These are phyloP conservation scores for Exophiala calicioides DNA, from an alignment of 2,329 filamentous ascomycete species.

Conservation along the genomic window DNA sequence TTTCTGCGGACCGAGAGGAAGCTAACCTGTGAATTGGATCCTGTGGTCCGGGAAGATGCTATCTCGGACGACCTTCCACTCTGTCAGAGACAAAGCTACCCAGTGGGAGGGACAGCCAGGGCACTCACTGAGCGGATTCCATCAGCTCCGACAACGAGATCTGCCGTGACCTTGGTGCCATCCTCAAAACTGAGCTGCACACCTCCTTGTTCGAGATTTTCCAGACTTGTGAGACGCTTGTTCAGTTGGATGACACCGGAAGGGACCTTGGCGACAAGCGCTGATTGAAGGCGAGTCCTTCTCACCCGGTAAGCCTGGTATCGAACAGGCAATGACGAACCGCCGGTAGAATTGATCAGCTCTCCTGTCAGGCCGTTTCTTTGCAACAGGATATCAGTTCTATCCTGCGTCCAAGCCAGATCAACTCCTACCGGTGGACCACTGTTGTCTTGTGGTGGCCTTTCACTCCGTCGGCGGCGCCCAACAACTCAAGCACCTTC, in stretches of 20 bases:
- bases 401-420: not conserved
- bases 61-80: constrained; percentile 42
- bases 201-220: constrained; percentile 41
- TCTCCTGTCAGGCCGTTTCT: constrained; percentile 39
- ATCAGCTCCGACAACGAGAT: constrained; percentile 37
- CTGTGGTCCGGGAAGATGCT: constrained; percentile 46
- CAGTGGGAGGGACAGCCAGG: not conserved
- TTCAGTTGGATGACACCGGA: constrained; percentile 46
- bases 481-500: constrained; percentile 51
- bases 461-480: constrained; percentile 42
- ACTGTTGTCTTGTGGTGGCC: constrained; percentile 39
- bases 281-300: constrained; percentile 48
- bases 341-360: constrained; percentile 25
- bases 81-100: not conserved
- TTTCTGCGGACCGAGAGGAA: too few species aligned
- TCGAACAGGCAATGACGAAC: constrained; percentile 17
- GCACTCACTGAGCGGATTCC: constrained; percentile 33
- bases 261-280: constrained; percentile 51
- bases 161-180: constrained; percentile 36
- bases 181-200: constrained; percentile 51
- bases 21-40: constrained; percentile 47
- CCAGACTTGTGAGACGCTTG: constrained; percentile 46
- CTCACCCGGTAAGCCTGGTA: constrained; percentile 36
- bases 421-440: constrained; percentile 35
- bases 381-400: not conserved